These are phyloP conservation scores for Tieghemiomyces parasiticus DNA, from an alignment of 192 early-diverging fungal species.

Conservation along the genomic window DNA sequence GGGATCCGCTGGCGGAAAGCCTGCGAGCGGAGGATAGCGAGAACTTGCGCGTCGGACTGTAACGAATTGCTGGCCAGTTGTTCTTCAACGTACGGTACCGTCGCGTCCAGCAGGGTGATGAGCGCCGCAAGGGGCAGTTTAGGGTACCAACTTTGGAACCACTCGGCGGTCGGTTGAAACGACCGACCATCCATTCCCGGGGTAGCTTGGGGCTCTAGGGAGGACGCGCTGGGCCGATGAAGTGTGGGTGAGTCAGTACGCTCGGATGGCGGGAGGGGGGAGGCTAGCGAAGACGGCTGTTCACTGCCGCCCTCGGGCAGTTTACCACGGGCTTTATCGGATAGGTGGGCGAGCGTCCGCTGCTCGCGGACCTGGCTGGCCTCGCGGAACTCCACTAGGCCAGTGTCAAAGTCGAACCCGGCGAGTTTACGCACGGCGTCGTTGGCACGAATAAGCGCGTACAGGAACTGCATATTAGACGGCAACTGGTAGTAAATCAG, in stretches of 20 bases:
- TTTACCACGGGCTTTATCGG: constrained; percentile 66
- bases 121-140: constrained; percentile 57
- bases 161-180: constrained; percentile 25
- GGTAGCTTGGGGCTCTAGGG: constrained; percentile 8
- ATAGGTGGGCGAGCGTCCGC: constrained; percentile 25
- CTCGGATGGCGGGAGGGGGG: background rate
- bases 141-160: constrained; percentile 41
- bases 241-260: background rate
- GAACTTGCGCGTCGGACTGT: constrained; percentile 41
- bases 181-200: too few relatives aligned
- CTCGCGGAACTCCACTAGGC: constrained; percentile 32
- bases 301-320: constrained; percentile 27
- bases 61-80: constrained; percentile 38
- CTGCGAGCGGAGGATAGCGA: constrained; percentile 21
- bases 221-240: background rate
- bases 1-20: constrained; percentile 28
- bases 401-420: constrained; percentile 48
- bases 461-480: constrained; percentile 69
- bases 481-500: constrained; percentile 69
- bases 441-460: constrained; percentile 62
- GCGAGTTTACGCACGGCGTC: constrained; percentile 50
- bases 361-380: constrained; percentile 13
- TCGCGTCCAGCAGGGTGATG: constrained; percentile 40
- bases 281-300: constrained; percentile 1
- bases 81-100: constrained; percentile 53